phyloP scores from a whole-genome alignment of 805 yeast genomes.

The Cyberlindnera meyerae region DNA sequence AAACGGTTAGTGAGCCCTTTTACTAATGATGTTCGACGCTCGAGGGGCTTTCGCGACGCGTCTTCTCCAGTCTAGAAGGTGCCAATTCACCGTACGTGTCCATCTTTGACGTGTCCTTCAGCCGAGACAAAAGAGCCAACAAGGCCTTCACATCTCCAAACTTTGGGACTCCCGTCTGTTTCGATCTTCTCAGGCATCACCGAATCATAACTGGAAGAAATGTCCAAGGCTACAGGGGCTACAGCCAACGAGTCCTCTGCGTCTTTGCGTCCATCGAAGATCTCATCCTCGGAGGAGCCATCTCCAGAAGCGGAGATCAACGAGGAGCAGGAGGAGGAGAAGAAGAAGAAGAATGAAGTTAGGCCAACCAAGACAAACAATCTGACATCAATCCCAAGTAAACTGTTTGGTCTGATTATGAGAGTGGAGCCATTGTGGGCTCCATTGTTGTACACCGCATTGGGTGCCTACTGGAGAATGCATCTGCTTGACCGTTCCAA shows the following conservation, averaged over 20 bases:
- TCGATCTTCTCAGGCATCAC: no score
- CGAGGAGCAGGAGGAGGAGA: not conserved
- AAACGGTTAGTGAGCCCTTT: no score
- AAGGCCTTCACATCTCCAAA: no score
- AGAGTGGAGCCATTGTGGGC: slow-evolving; percentile 26
- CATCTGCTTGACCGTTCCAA: slow-evolving; percentile 51
- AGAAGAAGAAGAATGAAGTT: no score
- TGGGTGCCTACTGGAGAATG: slow-evolving; percentile 53
- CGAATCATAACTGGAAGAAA: no score
- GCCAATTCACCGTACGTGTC: slow-evolving; percentile 2
- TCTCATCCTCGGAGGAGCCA: slow-evolving; percentile 1
- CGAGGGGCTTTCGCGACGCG: slow-evolving; percentile 8
- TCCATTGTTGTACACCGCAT: slow-evolving; percentile 39
- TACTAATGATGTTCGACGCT: no score
- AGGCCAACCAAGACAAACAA: no score
- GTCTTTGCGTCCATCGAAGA: slow-evolving; percentile 2
- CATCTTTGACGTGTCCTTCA: not conserved
- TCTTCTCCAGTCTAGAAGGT: no score
- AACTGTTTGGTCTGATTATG: slow-evolving; percentile 1
- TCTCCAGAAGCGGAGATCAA: not conserved
- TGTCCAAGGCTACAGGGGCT: slow-evolving; percentile 13
- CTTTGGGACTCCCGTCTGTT: no score
- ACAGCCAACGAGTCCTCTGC: slow-evolving; percentile 6
- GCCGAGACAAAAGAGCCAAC: no score
- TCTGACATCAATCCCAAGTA: not conserved